A percentile compares a stretch with the other conserved stretches of the same genome.
Conservation (phyloP, 371 early-diverging fungal genomes). For the Globomyces sp. region DNA sequence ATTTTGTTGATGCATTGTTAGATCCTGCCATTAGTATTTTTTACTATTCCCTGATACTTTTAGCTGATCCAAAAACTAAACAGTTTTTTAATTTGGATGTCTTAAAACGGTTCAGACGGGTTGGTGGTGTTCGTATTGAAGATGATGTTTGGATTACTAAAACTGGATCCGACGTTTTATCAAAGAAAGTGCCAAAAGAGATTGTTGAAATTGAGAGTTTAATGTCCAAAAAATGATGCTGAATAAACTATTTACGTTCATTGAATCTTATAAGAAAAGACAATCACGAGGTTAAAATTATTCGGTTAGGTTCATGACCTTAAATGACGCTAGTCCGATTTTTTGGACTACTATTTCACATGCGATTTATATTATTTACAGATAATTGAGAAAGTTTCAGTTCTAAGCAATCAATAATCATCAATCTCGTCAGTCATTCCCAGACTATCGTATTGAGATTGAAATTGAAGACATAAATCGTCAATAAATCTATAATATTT, state of each 20-base stretch:
- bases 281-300: too few species aligned
- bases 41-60: constrained; percentile 22
- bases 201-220: constrained; percentile 42
- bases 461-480: too few species aligned
- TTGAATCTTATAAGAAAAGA: background rate
- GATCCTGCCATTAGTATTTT: constrained; percentile 31
- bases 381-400: too few species aligned
- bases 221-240: constrained; percentile 20
- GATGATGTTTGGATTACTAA: constrained; percentile 70
- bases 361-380: too few species aligned
- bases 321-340: too few species aligned
- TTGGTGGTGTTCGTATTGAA: constrained; percentile 94
- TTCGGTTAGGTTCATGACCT: too few species aligned
- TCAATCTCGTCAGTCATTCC: too few species aligned
- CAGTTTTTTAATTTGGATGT: constrained; percentile 70
- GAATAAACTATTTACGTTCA: background rate
- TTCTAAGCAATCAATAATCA: too few species aligned
- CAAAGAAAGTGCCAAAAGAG: constrained; percentile 40
- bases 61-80: constrained; percentile 53
- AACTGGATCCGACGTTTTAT: constrained; percentile 40
- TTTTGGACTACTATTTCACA: too few species aligned
- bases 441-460: too few species aligned
- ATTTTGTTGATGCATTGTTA: constrained; percentile 49
- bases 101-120: constrained; percentile 64
- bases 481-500: too few species aligned